Evolutionary conservation across 106 monocot genomes (phyloP).

Genomic region (Gastrodia elata): DNA sequence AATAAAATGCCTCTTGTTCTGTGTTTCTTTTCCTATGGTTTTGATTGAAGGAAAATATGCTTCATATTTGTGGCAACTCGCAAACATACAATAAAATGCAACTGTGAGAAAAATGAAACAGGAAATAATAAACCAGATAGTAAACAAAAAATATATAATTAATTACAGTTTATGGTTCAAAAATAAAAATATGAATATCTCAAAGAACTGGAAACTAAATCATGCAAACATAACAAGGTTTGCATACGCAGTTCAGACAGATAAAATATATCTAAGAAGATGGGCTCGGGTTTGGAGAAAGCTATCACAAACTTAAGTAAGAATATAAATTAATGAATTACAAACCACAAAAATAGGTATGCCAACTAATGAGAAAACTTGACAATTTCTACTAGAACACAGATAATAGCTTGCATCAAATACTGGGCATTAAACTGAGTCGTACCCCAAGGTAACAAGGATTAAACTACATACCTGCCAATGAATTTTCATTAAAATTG

Average conservation of each 20-base stretch:
- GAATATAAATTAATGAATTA: constrained; percentile 5
- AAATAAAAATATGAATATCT: not conserved
- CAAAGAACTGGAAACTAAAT: not conserved
- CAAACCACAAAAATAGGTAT: not conserved
- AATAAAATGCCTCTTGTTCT: not conserved
- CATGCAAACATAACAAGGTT: not conserved
- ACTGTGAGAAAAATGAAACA: too few relatives aligned
- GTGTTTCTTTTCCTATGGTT: not conserved
- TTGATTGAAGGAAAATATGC: not conserved
- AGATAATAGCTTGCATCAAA: not conserved
- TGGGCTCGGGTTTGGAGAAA: not conserved
- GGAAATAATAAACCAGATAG: too few relatives aligned
- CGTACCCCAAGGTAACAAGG: too few relatives aligned
- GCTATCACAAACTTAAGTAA: not conserved
- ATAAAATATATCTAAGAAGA: not conserved
- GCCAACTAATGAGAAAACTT: not conserved
- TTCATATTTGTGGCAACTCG: not conserved
- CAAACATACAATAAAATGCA: not conserved
- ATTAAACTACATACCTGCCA: not conserved
- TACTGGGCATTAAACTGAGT: not conserved
- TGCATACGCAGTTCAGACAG: not conserved
- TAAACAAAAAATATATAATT: too few relatives aligned
- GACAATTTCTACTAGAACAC: not conserved
- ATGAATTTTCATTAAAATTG: not conserved
- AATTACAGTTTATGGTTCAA: not conserved